Conservation (phyloP, 2,329 filamentous ascomycete genomes). For the Parastagonospora nodorum region DNA sequence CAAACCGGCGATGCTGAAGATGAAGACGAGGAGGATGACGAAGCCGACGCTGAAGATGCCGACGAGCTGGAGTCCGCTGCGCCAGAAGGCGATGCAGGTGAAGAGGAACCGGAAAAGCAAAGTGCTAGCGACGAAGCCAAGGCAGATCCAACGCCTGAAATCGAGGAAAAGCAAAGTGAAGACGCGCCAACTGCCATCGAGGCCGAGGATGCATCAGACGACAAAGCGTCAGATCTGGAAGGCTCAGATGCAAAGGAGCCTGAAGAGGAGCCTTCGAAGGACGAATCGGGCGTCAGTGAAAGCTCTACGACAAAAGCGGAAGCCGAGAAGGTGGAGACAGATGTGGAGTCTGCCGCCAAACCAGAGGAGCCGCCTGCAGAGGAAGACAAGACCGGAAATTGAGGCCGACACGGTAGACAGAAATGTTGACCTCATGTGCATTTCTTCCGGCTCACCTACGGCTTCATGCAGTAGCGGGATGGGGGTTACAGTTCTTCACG, state of each 20-base stretch:
- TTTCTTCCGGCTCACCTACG: neutral
- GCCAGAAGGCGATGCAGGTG: slow-evolving; percentile 10
- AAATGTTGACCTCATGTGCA: neutral
- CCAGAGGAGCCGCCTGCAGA: slow-evolving; percentile 1
- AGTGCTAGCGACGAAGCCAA: slow-evolving; percentile 19
- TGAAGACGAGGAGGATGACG: slow-evolving; percentile 15
- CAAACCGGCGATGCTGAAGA: slow-evolving; percentile 14
- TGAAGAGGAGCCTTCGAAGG: slow-evolving; percentile 6
- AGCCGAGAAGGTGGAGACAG: slow-evolving; percentile 6
- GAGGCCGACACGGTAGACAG: neutral
- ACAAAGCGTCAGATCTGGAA: slow-evolving; percentile 8
- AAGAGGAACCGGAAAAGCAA: slow-evolving; percentile 23
- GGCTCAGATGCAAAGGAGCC: slow-evolving; percentile 5
- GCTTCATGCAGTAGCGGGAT: too few relatives aligned
- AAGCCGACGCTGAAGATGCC: slow-evolving; percentile 10
- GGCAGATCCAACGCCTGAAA: slow-evolving; percentile 12
- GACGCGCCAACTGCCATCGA: slow-evolving; percentile 10
- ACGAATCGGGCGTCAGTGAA: slow-evolving; percentile 4
- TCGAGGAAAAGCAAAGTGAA: slow-evolving; percentile 11
- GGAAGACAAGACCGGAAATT: slow-evolving; percentile 9
- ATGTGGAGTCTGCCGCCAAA: neutral
- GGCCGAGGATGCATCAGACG: slow-evolving; percentile 12
- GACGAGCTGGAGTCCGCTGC: slow-evolving; percentile 24
- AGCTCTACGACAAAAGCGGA: slow-evolving; percentile 1
- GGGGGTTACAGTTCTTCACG: neutral